Conservation (phyloP, 257 asterid species). For the Capsicum chinense region DNA sequence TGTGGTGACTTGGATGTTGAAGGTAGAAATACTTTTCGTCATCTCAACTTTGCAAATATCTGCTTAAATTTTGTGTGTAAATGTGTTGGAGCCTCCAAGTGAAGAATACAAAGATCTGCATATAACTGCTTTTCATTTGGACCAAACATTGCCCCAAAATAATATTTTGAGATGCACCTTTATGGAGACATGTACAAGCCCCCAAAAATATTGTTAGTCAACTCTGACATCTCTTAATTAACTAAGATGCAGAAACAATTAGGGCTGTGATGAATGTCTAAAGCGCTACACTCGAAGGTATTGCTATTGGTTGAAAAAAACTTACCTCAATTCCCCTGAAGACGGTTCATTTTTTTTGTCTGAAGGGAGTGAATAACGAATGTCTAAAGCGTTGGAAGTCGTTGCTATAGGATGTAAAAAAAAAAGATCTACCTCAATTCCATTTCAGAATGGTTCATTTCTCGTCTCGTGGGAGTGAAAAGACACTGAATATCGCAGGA, state of each 20-base stretch:
- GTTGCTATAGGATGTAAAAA: not conserved
- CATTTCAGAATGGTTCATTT: not conserved
- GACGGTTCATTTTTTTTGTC: not conserved
- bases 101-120: not conserved
- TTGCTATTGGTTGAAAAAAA: not conserved
- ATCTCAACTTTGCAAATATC: not conserved
- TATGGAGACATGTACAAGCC: not conserved
- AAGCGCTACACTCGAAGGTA: not conserved
- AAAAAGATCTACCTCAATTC: not conserved
- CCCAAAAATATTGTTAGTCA: not conserved
- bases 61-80: not conserved
- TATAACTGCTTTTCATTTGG: slow-evolving; percentile 16
- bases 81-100: not conserved
- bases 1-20: slow-evolving; percentile 98
- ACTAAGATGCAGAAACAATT: not conserved
- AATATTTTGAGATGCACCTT: slow-evolving; percentile 13
- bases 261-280: too few relatives aligned
- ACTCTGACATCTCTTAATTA: not conserved
- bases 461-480: not conserved
- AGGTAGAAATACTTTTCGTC: slow-evolving; percentile 50
- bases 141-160: not conserved
- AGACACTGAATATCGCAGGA: not conserved
- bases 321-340: not conserved
- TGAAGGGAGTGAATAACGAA: not conserved
- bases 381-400: not conserved